phyloP scores from a whole-genome alignment of 2,329 filamentous ascomycete genomes.

The Ramularia collo-cygni region DNA sequence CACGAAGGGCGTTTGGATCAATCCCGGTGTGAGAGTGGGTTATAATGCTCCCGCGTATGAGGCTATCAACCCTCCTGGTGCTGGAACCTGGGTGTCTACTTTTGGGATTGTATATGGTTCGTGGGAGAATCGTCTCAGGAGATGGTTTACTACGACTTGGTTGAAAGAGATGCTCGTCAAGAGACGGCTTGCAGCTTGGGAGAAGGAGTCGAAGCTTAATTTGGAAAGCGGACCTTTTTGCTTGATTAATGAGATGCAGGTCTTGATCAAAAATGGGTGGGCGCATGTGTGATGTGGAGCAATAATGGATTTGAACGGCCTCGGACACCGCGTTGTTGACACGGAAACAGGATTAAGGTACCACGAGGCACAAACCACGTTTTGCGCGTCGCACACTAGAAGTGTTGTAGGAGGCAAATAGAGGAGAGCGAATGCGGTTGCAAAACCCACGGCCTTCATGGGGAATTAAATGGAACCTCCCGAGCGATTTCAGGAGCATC shows the following conservation, averaged over 20 bases:
- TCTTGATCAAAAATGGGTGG: constrained; percentile 24
- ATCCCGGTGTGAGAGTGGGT: constrained; percentile 61
- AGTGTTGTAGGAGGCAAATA: too few species aligned
- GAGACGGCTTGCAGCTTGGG: constrained; percentile 14
- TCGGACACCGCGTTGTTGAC: too few species aligned
- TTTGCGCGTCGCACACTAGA: too few species aligned
- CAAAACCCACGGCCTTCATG: too few species aligned
- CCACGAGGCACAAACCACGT: too few species aligned
- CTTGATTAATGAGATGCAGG: constrained; percentile 26
- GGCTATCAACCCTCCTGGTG: constrained; percentile 35
- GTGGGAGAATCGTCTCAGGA: constrained; percentile 52
- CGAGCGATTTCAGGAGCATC: too few species aligned
- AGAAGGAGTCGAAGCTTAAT: constrained; percentile 17
- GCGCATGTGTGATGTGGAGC: constrained; percentile 21
- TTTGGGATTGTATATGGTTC: constrained; percentile 46
- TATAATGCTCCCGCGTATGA: constrained; percentile 53
- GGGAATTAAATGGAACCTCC: too few species aligned
- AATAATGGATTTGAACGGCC: too few species aligned
- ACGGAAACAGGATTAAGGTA: too few species aligned
- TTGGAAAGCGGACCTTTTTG: constrained; percentile 28
- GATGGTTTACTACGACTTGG: constrained; percentile 37
- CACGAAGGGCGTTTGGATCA: constrained; percentile 56
- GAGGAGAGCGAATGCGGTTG: too few species aligned
- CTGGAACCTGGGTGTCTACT: constrained; percentile 18
- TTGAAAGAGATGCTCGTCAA: constrained; percentile 27